These are phyloP conservation scores for Wickerhamiella domercqiae DNA, from an alignment of 805 yeast genomes.

Conservation along the genomic window DNA sequence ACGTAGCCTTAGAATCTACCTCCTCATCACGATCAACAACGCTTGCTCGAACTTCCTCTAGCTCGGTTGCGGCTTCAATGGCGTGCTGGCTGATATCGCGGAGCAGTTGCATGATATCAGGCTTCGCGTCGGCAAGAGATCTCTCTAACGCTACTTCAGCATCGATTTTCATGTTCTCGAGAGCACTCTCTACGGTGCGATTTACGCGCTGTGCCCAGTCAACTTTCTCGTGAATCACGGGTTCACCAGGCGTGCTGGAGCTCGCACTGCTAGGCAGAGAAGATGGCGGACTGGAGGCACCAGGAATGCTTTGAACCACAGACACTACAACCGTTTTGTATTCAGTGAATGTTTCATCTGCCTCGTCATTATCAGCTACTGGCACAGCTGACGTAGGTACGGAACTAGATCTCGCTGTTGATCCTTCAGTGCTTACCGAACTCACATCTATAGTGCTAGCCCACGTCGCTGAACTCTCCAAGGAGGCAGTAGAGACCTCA, in stretches of 20 bases:
- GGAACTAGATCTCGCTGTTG: background rate
- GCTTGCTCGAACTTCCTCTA: conserved; percentile 13
- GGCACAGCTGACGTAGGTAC: background rate
- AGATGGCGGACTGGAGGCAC: background rate
- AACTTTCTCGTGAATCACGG: background rate
- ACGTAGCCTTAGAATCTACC: conserved; percentile 8
- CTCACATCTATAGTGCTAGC: too few species aligned
- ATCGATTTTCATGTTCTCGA: conserved; percentile 13
- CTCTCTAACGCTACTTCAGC: conserved; percentile 4
- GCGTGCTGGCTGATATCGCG: conserved; percentile 13
- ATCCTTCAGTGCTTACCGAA: background rate
- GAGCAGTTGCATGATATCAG: conserved; percentile 15
- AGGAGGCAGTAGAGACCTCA: too few species aligned
- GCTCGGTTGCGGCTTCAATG: conserved; percentile 12
- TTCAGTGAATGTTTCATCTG: conserved; percentile 1
- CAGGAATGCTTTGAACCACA: background rate
- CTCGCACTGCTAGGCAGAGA: background rate
- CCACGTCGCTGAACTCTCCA: too few species aligned
- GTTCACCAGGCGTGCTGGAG: background rate
- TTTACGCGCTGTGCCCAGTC: conserved; percentile 12
- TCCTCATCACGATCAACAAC: conserved; percentile 9
- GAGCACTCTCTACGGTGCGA: conserved; percentile 16
- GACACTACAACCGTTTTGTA: background rate
- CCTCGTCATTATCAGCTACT: background rate
- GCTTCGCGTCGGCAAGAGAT: conserved; percentile 12